Evolutionary conservation across 805 yeast genomes (phyloP).

Genomic region (Candida palmyrensis): DNA sequence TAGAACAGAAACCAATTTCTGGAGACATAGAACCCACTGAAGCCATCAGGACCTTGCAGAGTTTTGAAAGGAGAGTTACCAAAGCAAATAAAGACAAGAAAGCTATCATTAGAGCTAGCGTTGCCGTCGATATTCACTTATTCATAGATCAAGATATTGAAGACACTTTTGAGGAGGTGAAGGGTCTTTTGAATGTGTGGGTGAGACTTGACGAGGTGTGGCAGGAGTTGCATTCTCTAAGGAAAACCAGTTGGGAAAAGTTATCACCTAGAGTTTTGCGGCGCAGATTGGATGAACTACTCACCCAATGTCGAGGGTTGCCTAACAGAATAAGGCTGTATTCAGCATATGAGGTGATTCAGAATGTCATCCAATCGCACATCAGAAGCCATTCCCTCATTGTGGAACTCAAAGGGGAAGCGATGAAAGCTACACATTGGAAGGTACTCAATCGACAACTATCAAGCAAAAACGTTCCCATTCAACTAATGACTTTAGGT

Average conservation of each 20-base stretch:
- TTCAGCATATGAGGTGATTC: constrained; percentile 61
- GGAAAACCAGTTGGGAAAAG: constrained; percentile 43
- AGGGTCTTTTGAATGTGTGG: constrained; percentile 62
- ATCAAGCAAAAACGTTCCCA: constrained; percentile 15
- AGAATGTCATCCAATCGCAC: constrained; percentile 36
- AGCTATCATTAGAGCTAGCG: constrained; percentile 14
- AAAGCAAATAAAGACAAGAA: constrained; percentile 3
- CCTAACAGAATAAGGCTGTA: constrained; percentile 62
- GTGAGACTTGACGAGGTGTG: constrained; percentile 48
- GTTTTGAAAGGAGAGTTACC: constrained; percentile 14
- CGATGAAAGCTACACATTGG: constrained; percentile 69
- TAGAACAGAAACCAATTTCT: constrained; percentile 39
- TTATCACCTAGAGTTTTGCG: constrained; percentile 43
- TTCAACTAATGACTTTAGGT: constrained; percentile 39
- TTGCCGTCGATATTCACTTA: constrained; percentile 27
- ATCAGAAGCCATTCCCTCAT: constrained; percentile 35
- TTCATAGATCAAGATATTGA: constrained; percentile 20
- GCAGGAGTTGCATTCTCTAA: constrained; percentile 39
- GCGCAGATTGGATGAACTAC: constrained; percentile 45
- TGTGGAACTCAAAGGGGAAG: constrained; percentile 47
- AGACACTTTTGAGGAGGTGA: constrained; percentile 42
- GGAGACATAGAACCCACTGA: constrained; percentile 34
- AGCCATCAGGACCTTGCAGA: constrained; percentile 38
- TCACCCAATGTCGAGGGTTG: constrained; percentile 42
- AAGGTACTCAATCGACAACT: constrained; percentile 33